Percentiles rank a stretch among this genome's conserved stretches.
phyloP scores from a whole-genome alignment of 768 basidiomycete genomes.

The Boletus sp. region DNA sequence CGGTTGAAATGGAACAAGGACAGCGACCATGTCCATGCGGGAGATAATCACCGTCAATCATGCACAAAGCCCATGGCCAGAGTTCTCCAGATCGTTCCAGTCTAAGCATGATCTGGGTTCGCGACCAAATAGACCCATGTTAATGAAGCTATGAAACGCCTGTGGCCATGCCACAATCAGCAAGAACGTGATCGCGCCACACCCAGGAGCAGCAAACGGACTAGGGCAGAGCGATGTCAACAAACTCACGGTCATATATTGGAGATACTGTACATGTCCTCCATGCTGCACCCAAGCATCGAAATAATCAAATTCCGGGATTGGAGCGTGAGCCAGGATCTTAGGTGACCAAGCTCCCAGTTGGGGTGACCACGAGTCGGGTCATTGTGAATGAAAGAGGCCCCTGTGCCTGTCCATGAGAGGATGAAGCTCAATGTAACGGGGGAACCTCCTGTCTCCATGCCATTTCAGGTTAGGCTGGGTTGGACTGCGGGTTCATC shows the following conservation, averaged over 20 bases:
- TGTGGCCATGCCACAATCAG: constrained; percentile 2
- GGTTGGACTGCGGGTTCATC: constrained; percentile 8
- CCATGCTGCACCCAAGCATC: constrained; percentile 11
- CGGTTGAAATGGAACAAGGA: background rate
- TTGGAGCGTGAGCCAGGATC: background rate
- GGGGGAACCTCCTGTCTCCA: constrained; percentile 17
- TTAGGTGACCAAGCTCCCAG: constrained; percentile 4
- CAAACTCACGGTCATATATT: constrained; percentile 15
- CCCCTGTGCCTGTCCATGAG: constrained; percentile 4
- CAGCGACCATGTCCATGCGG: constrained; percentile 9
- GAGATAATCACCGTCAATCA: constrained; percentile 28
- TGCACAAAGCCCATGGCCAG: constrained; percentile 1
- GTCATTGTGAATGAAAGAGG: background rate
- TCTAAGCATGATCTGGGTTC: constrained; percentile 8
- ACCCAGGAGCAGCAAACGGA: background rate
- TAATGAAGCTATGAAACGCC: constrained; percentile 3
- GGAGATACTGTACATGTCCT: background rate
- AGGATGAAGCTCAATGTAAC: constrained; percentile 9
- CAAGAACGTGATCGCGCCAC: background rate
- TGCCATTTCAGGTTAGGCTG: constrained; percentile 16
- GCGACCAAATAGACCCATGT: constrained; percentile 1
- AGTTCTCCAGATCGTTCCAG: constrained; percentile 4
- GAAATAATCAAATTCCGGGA: constrained; percentile 16
- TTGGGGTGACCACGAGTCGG: constrained; percentile 1
- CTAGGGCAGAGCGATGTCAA: background rate